Evolutionary conservation across 371 early-diverging fungal genomes (phyloP).

Genomic region (Actinomucor elegans): DNA sequence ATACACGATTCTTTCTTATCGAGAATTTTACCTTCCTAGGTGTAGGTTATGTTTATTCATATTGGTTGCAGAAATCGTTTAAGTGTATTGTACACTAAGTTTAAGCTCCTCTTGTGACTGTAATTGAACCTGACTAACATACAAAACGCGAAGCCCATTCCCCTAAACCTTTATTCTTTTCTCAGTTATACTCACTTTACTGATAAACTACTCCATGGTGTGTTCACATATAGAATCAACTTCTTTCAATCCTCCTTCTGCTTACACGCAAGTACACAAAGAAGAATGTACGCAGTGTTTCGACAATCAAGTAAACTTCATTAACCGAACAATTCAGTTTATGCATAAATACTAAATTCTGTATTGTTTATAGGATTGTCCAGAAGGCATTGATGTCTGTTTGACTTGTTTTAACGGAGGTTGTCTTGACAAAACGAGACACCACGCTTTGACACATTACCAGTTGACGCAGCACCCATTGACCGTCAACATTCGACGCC

Average conservation of each 20-base stretch:
- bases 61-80: too few species aligned
- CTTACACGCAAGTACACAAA: conserved; percentile 74
- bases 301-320: conserved; percentile 79
- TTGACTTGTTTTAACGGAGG: conserved; percentile 92
- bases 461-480: conserved; percentile 74
- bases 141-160: too few species aligned
- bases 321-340: too few species aligned
- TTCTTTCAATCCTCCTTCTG: conserved; percentile 37
- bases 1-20: too few species aligned
- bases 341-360: too few species aligned
- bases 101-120: too few species aligned
- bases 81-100: too few species aligned
- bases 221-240: conserved; percentile 45
- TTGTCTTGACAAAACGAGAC: conserved; percentile 61
- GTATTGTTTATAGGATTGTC: conserved; percentile 55
- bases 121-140: too few species aligned
- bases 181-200: too few species aligned
- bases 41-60: too few species aligned
- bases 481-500: conserved; percentile 81
- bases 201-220: conserved; percentile 20
- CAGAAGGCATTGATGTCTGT: conserved; percentile 88
- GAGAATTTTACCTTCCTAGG: too few species aligned
- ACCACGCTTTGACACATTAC: conserved; percentile 78
- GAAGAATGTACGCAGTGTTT: conserved; percentile 97
- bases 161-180: too few species aligned